Percentiles rank a stretch among this genome's conserved stretches.
Evolutionary conservation across 2,329 filamentous ascomycete species (phyloP).

Genomic region (Biscogniauxia marginata): DNA sequence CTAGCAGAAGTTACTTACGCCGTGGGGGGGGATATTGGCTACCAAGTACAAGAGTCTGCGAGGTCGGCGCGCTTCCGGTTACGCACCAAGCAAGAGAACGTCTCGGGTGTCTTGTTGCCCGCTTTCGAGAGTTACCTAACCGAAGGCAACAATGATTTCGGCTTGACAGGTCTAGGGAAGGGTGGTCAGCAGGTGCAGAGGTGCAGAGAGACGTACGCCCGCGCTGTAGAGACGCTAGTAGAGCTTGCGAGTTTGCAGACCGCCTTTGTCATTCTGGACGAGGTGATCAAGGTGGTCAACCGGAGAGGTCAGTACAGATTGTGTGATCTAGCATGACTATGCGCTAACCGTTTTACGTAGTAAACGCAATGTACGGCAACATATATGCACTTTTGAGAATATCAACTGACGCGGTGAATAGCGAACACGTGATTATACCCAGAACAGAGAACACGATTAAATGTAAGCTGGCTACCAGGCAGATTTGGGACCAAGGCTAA

Average conservation of each 20-base stretch:
- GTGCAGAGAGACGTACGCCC: constrained; percentile 91
- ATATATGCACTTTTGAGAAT: not conserved
- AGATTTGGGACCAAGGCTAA: constrained; percentile 4
- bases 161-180: constrained; percentile 91
- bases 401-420: constrained; percentile 34
- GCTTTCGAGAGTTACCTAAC: constrained; percentile 88
- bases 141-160: constrained; percentile 93
- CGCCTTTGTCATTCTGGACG: constrained; percentile 95
- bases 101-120: constrained; percentile 91
- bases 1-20: constrained; percentile 97
- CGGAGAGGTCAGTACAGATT: constrained; percentile 65
- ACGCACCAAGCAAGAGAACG: constrained; percentile 95
- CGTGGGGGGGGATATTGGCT: constrained; percentile 91
- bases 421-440: constrained; percentile 93
- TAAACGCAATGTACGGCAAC: constrained; percentile 77
- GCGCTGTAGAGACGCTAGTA: constrained; percentile 92
- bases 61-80: constrained; percentile 91
- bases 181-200: constrained; percentile 95
- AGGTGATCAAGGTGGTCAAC: constrained; percentile 99
- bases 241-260: constrained; percentile 95
- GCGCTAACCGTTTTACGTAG: constrained; percentile 45
- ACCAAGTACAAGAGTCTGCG: constrained; percentile 95
- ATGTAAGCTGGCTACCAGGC: constrained; percentile 50
- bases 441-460: constrained; percentile 99
- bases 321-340: not conserved